Base-by-base conservation (phyloP, 805 yeast genomes). In the Debaryomyces hansenii region DNA sequence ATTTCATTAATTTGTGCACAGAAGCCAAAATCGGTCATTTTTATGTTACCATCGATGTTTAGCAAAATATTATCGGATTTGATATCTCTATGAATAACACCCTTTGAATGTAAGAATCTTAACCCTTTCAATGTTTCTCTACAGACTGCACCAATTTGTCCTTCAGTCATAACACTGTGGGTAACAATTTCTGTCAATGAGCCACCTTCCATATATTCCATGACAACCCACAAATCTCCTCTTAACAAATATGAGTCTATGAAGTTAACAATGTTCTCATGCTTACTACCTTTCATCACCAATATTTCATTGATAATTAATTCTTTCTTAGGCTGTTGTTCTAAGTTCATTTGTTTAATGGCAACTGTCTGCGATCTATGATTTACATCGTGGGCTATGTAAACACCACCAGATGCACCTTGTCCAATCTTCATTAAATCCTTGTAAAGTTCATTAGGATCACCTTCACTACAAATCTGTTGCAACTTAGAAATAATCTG, bases 161-260 rank as follows among this genome's bases (percentile, higher is more conserved):
- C 89, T 59, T 94, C 99, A 1, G 95, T 82, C 86, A 94, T 83
- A 43, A 85, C 85, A 62, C 83, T 82, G 63, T 91, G 91, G 0
- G 96, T 89, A 14, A 94, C 96, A 29, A 94, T 92, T 68, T 94
- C 99, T 0, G 99, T 92, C 55, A 94, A 74, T 0, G 96, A 85
- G 2, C 99, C 99, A 51, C 99, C 99, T 65, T 94, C 97, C 99
- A 94, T 94, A 63, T 89, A 94, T 67, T 94, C 99, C 99, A 94
- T 94, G 16, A 94, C 83, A 8, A 94, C 98, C 99, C 99, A 94
- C 45, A 94, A 74, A 55, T 86, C 90, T 38, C 87, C 88, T 48
- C 80, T 83, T 46, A 87, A 69, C 44, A 87, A 63, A 63, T 84
- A 94, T 0, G 96, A 83, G 60, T 92, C 96, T 50, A 92, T 82